Percentiles rank a stretch among this genome's conserved stretches.
Conservation (phyloP, 169 alveolate species). For the Cryptosporidium ubiquitum region DNA sequence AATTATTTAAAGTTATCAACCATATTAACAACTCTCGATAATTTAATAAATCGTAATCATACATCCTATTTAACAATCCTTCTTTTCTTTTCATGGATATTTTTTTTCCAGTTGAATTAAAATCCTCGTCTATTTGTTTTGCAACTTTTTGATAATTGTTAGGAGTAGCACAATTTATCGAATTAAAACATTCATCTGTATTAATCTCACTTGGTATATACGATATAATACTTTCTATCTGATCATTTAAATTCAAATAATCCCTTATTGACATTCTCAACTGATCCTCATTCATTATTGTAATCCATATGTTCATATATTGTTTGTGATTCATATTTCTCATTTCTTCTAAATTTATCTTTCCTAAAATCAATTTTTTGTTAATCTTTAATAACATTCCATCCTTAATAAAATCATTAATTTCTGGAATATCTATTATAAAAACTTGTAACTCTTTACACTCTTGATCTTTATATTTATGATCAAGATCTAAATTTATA, state of each 20-base stretch:
- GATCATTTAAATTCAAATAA: slow-evolving; percentile 12
- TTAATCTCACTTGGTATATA: slow-evolving; percentile 27
- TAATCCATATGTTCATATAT: slow-evolving; percentile 48
- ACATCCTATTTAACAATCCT: not conserved
- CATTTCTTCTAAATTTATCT: not conserved
- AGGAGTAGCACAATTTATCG: slow-evolving; percentile 16
- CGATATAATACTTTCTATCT: slow-evolving; percentile 5
- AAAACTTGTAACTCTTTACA: not conserved
- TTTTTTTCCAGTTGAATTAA: not conserved
- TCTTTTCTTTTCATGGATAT: not conserved
- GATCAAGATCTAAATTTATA: not conserved
- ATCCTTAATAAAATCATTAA: slow-evolving; percentile 13
- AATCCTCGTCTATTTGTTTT: not conserved
- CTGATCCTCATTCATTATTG: slow-evolving; percentile 44
- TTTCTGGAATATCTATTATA: slow-evolving; percentile 29
- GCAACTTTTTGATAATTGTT: not conserved
- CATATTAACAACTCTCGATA: slow-evolving; percentile 29
- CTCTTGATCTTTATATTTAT: not conserved
- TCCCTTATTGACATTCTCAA: slow-evolving; percentile 39
- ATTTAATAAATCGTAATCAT: slow-evolving; percentile 6
- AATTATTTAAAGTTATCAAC: slow-evolving; percentile 57
- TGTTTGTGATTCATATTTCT: slow-evolving; percentile 1
- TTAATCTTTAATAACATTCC: not conserved
- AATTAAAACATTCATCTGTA: slow-evolving; percentile 4
- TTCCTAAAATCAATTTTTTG: not conserved